A percentile compares a stretch with the other conserved stretches of the same genome.
Conservation (phyloP, 441 rosid species). For the Croton laevigatus region DNA sequence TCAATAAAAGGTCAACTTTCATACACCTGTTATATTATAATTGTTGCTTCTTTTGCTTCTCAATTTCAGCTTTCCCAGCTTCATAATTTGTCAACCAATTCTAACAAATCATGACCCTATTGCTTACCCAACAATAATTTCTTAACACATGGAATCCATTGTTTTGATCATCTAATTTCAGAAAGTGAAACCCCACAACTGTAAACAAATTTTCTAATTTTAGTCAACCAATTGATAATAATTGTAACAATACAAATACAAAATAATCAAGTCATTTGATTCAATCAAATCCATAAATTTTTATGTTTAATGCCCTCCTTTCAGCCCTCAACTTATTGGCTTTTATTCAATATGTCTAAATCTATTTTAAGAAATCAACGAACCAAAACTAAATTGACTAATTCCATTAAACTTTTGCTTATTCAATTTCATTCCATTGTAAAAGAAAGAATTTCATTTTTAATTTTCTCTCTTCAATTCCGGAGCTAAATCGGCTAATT, state of each 20-base stretch:
- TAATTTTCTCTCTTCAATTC: too few species aligned
- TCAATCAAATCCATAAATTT: not conserved
- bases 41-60: too few species aligned
- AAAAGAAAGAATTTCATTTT: too few species aligned
- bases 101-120: slow-evolving; percentile 28
- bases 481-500: too few species aligned
- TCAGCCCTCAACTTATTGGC: not conserved
- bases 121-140: slow-evolving; percentile 31
- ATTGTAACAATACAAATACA: too few species aligned
- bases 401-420: too few species aligned
- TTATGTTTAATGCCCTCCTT: not conserved
- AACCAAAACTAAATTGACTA: too few species aligned
- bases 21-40: too few species aligned
- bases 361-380: too few species aligned
- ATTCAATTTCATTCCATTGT: too few species aligned
- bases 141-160: slow-evolving; percentile 23
- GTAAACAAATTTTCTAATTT: slow-evolving; percentile 17
- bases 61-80: not conserved
- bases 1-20: too few species aligned
- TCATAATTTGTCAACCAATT: slow-evolving; percentile 38
- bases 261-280: not conserved
- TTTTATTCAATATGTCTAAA: too few species aligned
- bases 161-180: not conserved
- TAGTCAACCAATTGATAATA: slow-evolving; percentile 3
- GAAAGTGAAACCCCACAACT: slow-evolving; percentile 23